Conservation (phyloP, 108 stramenopile species). For the Parmales sp. region DNA sequence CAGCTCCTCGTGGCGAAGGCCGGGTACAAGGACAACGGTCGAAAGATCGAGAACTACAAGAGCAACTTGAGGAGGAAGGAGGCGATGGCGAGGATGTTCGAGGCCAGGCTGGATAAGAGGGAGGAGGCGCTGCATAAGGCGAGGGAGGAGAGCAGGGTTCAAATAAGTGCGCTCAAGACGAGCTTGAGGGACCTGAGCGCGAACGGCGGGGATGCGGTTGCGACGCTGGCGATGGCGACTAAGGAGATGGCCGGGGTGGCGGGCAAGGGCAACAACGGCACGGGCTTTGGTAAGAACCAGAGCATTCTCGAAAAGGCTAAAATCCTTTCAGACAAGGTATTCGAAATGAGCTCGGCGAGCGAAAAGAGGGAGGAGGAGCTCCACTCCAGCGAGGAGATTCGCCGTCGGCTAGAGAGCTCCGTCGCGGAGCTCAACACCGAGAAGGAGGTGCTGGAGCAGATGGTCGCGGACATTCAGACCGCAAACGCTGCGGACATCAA, state of each 20-base stretch:
- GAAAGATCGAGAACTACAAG: slow-evolving; percentile 33
- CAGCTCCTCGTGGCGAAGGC: slow-evolving; percentile 33
- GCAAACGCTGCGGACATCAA: background rate
- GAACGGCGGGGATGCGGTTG: background rate
- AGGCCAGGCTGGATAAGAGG: slow-evolving; percentile 31
- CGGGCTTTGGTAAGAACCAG: background rate
- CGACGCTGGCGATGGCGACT: background rate
- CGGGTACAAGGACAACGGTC: slow-evolving; percentile 27
- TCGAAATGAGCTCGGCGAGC: slow-evolving; percentile 6
- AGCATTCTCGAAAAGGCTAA: slow-evolving; percentile 10
- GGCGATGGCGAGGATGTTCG: slow-evolving; percentile 25
- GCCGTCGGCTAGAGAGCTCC: slow-evolving; percentile 8
- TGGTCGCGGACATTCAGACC: slow-evolving; percentile 15
- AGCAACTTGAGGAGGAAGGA: slow-evolving; percentile 22
- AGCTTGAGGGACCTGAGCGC: slow-evolving; percentile 11
- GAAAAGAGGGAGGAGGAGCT: slow-evolving; percentile 19
- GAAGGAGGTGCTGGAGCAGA: background rate
- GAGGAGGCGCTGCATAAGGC: slow-evolving; percentile 24
- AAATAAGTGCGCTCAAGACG: slow-evolving; percentile 9
- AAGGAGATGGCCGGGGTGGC: background rate
- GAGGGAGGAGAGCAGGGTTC: slow-evolving; percentile 17
- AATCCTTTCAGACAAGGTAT: slow-evolving; percentile 9
- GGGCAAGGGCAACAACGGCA: too few species aligned
- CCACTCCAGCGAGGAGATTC: slow-evolving; percentile 9
- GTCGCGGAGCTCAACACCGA: slow-evolving; percentile 15